These are phyloP conservation scores for Cryphonectria carpinicola DNA, from an alignment of 2,329 filamentous ascomycete species.

Conservation along the genomic window DNA sequence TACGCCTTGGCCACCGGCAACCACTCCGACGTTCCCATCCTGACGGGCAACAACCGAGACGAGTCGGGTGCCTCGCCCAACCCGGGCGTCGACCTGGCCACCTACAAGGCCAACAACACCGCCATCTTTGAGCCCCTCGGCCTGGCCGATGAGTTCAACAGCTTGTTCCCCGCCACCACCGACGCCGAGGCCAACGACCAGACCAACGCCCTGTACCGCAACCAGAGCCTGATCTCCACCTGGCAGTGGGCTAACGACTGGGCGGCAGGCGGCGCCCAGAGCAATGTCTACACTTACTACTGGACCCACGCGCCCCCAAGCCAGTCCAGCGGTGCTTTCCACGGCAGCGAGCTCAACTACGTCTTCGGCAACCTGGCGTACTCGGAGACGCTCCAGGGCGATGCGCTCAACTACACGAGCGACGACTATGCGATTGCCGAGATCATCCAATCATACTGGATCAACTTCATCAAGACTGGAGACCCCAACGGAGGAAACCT, in stretches of 20 bases:
- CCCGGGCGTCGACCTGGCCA: constrained; percentile 22
- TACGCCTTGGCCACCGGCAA: not conserved
- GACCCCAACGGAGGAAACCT: constrained; percentile 29
- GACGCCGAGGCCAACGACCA: constrained; percentile 30
- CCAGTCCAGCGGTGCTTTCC: constrained; percentile 35
- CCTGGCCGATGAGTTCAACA: constrained; percentile 30
- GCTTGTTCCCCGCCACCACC: constrained; percentile 34
- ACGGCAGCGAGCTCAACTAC: constrained; percentile 39
- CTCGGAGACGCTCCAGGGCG: constrained; percentile 20
- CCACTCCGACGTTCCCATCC: constrained; percentile 14
- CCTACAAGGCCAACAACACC: constrained; percentile 30
- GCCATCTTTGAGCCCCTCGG: constrained; percentile 31
- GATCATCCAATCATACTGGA: constrained; percentile 31
- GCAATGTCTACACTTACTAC: constrained; percentile 37
- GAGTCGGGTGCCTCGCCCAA: constrained; percentile 22
- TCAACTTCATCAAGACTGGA: constrained; percentile 25
- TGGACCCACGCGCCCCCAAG: constrained; percentile 37
- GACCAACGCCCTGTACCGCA: constrained; percentile 34
- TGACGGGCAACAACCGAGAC: constrained; percentile 22
- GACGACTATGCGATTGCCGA: constrained; percentile 36
- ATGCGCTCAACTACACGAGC: constrained; percentile 33
- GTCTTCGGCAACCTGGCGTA: constrained; percentile 38
- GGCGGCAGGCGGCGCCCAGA: constrained; percentile 33
- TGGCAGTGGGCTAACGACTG: constrained; percentile 36
- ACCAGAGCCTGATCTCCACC: constrained; percentile 34